phyloP scores from a whole-genome alignment of 768 basidiomycete genomes.

The Hericium rajendrae region DNA sequence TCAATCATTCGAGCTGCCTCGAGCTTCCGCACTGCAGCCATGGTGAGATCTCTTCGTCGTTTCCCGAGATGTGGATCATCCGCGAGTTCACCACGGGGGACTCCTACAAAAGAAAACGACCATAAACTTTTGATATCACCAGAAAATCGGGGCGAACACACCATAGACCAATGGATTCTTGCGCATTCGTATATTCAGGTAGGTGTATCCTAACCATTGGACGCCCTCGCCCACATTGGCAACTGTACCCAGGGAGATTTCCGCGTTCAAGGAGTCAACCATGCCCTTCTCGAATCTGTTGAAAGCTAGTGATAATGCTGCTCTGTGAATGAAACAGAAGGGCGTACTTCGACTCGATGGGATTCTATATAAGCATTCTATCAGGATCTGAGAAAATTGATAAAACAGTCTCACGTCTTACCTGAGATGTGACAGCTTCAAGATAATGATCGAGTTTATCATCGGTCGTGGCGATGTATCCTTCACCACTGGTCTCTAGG shows the following conservation, averaged over 20 bases:
- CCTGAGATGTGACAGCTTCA: slow-evolving; percentile 80
- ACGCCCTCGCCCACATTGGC: slow-evolving; percentile 78
- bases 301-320: not conserved
- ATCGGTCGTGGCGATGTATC: slow-evolving; percentile 90
- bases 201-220: slow-evolving; percentile 95
- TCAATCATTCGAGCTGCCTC: slow-evolving; percentile 72
- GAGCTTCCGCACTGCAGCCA: slow-evolving; percentile 54
- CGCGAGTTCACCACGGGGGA: slow-evolving; percentile 52
- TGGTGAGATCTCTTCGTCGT: slow-evolving; percentile 62
- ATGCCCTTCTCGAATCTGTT: slow-evolving; percentile 70
- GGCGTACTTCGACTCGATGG: slow-evolving; percentile 71
- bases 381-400: slow-evolving; percentile 56
- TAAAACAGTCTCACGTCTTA: slow-evolving; percentile 21
- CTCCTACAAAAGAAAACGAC: slow-evolving; percentile 37
- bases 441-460: slow-evolving; percentile 92
- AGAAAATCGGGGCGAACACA: slow-evolving; percentile 18
- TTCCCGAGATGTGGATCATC: slow-evolving; percentile 69
- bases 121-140: not conserved
- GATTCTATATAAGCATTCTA: slow-evolving; percentile 20
- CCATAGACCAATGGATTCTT: slow-evolving; percentile 86
- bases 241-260: slow-evolving; percentile 91
- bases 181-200: slow-evolving; percentile 90
- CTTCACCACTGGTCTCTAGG: slow-evolving; percentile 86
- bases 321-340: not conserved
- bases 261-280: slow-evolving; percentile 88